Conservation (phyloP, 202 grass and related monocot genomes). For the Cymbopogon flexuosus region DNA sequence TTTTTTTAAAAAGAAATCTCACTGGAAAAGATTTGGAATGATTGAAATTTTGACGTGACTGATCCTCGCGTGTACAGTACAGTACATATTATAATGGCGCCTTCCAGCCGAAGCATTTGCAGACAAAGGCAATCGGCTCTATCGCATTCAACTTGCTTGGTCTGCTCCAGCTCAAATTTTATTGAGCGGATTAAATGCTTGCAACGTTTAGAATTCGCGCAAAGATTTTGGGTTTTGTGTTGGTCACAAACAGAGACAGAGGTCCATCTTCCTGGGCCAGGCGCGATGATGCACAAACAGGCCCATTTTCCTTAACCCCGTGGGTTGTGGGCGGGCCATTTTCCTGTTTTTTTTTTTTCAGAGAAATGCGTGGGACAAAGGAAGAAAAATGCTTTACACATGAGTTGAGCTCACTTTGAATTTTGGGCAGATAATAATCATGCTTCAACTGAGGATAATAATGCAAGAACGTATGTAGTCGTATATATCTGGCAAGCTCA, state of each 20-base stretch:
- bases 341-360: background rate
- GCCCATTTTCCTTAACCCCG: background rate
- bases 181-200: background rate
- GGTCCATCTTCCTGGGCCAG: background rate
- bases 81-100: background rate
- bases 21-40: too few relatives aligned
- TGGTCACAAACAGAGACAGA: too few relatives aligned
- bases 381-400: background rate
- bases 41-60: too few relatives aligned
- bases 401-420: background rate
- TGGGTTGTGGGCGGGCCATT: background rate
- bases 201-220: background rate
- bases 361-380: background rate
- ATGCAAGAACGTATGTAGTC: background rate
- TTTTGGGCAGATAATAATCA: background rate
- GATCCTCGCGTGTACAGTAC: background rate
- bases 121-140: constrained; percentile 1
- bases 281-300: background rate
- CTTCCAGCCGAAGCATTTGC: background rate
- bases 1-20: too few relatives aligned
- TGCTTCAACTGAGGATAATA: background rate
- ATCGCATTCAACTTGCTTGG: background rate
- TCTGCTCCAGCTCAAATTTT: background rate
- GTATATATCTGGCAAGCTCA: background rate
- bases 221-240: background rate